Conservation (phyloP, 1,284 basidiomycete species). For the Tetrapyrgos nigripes region DNA sequence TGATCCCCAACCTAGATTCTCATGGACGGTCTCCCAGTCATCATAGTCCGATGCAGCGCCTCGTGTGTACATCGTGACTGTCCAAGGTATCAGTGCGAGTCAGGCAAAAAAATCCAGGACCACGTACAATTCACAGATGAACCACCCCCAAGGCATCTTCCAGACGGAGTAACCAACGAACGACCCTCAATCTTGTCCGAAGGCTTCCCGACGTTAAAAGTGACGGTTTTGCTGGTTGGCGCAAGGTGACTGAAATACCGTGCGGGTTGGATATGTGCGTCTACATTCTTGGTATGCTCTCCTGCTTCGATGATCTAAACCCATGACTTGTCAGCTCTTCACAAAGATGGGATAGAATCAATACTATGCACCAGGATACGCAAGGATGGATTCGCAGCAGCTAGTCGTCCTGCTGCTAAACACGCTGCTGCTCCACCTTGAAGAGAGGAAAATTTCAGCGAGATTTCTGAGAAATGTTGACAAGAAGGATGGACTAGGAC, state of each 20-base stretch:
- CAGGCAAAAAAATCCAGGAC: neutral
- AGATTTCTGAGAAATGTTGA: neutral
- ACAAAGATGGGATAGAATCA: neutral
- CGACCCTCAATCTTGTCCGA: constrained; percentile 41
- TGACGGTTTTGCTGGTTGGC: constrained; percentile 40
- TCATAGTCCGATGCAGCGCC: constrained; percentile 48
- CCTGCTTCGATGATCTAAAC: constrained; percentile 42
- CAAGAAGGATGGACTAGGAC: neutral
- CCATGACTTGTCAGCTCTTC: neutral
- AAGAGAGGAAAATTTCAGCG: neutral
- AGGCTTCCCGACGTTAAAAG: constrained; percentile 35
- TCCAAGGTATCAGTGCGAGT: constrained; percentile 1
- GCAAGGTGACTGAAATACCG: constrained; percentile 41
- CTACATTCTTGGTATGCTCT: constrained; percentile 36
- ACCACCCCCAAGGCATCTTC: constrained; percentile 48
- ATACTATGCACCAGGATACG: constrained; percentile 42
- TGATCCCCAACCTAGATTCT: constrained; percentile 48
- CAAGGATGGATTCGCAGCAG: constrained; percentile 48
- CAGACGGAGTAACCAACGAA: constrained; percentile 33
- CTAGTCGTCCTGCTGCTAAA: constrained; percentile 52
- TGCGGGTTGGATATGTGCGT: constrained; percentile 44
- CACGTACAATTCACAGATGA: constrained; percentile 47
- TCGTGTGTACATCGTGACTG: constrained; percentile 46
- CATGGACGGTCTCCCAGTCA: constrained; percentile 41
- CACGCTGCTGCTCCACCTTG: constrained; percentile 55